These are phyloP conservation scores for Fusarium veterinarium DNA, from an alignment of 2,329 filamentous ascomycete genomes.

Conservation along the genomic window DNA sequence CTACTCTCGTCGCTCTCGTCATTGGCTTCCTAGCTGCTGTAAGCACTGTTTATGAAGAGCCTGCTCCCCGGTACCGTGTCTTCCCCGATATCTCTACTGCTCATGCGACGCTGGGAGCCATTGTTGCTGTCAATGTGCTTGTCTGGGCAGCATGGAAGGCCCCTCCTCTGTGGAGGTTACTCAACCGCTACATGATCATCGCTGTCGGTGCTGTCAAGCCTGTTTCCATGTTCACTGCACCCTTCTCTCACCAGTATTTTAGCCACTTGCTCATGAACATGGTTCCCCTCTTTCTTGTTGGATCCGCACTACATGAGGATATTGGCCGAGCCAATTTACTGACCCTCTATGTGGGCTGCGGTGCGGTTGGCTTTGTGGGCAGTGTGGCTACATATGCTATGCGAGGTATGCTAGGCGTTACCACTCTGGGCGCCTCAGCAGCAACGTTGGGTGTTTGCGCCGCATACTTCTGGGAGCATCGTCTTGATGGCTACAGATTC, in stretches of 20 bases:
- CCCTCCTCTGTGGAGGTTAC: constrained; percentile 71
- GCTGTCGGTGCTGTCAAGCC: constrained; percentile 73
- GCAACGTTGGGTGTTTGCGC: constrained; percentile 70
- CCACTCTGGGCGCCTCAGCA: constrained; percentile 75
- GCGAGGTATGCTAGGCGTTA: constrained; percentile 56
- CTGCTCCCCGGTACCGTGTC: constrained; percentile 62
- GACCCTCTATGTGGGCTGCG: constrained; percentile 71
- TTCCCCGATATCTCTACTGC: constrained; percentile 71
- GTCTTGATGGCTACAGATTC: constrained; percentile 66
- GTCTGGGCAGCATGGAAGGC: constrained; percentile 71
- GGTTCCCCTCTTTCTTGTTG: constrained; percentile 73
- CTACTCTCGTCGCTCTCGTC: constrained; percentile 59
- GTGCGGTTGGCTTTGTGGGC: constrained; percentile 68
- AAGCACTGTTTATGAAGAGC: constrained; percentile 64
- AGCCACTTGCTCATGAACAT: constrained; percentile 74
- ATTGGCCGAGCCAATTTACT: constrained; percentile 76
- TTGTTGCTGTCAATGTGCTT: constrained; percentile 70
- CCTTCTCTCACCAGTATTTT: constrained; percentile 75
- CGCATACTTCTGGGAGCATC: constrained; percentile 71
- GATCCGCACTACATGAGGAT: constrained; percentile 75
- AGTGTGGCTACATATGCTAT: constrained; percentile 65
- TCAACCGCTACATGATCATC: constrained; percentile 77
- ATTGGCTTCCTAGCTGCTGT: constrained; percentile 57
- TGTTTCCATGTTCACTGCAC: constrained; percentile 69
- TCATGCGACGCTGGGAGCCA: constrained; percentile 70